Percentiles rank a stretch among this genome's conserved stretches.
Evolutionary conservation across 2,329 filamentous ascomycete species (phyloP).

Genomic region (Diaporthe vexans): DNA sequence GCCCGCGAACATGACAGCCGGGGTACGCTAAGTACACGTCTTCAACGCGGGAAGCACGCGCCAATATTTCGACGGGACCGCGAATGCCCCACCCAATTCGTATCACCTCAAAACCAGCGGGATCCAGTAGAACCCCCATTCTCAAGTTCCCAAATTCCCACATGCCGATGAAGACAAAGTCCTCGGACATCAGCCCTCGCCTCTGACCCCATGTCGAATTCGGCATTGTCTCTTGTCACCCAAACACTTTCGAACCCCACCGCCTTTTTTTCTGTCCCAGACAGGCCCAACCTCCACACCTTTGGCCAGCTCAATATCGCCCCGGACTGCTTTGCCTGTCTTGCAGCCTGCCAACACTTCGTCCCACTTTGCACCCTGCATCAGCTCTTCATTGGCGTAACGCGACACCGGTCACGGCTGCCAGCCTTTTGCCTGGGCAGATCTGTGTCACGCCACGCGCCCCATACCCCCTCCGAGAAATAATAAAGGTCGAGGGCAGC

Average conservation of each 20-base stretch:
- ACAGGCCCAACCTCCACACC: slow-evolving; percentile 42
- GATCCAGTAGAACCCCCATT: slow-evolving; percentile 31
- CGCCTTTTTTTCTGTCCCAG: slow-evolving; percentile 3
- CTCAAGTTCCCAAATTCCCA: slow-evolving; percentile 6
- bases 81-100: slow-evolving; percentile 37
- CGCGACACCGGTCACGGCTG: slow-evolving; percentile 34
- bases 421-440: slow-evolving; percentile 20
- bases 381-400: slow-evolving; percentile 25
- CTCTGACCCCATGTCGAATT: slow-evolving; percentile 12
- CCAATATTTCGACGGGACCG: slow-evolving; percentile 33
- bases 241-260: background rate
- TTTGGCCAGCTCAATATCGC: slow-evolving; percentile 8
- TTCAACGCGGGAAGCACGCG: slow-evolving; percentile 38
- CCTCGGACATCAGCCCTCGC: slow-evolving; percentile 1
- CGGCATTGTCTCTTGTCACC: slow-evolving; percentile 11
- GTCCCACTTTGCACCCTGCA: slow-evolving; percentile 24
- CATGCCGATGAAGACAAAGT: slow-evolving; percentile 16
- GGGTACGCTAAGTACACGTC: slow-evolving; percentile 35
- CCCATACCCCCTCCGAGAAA: background rate
- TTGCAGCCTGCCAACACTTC: slow-evolving; percentile 24
- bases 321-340: slow-evolving; percentile 15
- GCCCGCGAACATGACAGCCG: background rate
- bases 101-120: slow-evolving; percentile 25
- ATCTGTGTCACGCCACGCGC: slow-evolving; percentile 29
- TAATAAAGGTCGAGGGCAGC: slow-evolving; percentile 36